Evolutionary conservation across 2,329 filamentous ascomycete genomes (phyloP).

Genomic region (Diaporthe sp.): DNA sequence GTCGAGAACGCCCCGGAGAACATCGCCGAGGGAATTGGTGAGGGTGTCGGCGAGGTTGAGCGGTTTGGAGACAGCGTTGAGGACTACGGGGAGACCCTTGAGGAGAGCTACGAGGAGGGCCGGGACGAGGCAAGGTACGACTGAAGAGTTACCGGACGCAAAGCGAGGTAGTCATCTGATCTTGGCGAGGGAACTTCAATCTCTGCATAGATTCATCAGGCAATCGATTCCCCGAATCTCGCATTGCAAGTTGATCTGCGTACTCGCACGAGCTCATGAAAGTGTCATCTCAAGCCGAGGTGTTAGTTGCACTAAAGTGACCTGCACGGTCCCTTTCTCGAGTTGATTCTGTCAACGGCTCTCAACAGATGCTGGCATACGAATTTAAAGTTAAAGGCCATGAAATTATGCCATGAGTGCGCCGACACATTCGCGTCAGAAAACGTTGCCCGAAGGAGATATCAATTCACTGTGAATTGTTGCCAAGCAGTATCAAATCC

Average conservation of each 20-base stretch:
- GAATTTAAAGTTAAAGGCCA: background rate
- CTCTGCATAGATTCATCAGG: too few species aligned
- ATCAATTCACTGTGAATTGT: too few species aligned
- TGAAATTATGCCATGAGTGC: background rate
- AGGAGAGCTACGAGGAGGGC: conserved; percentile 30
- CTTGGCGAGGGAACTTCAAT: background rate
- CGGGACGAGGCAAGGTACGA: conserved; percentile 33
- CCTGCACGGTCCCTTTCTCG: background rate
- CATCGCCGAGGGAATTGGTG: conserved; percentile 23
- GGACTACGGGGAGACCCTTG: conserved; percentile 8
- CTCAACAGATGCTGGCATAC: too few species aligned
- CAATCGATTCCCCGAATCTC: too few species aligned
- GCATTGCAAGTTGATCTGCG: too few species aligned
- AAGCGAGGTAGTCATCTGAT: background rate
- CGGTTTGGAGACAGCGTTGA: conserved; percentile 26
- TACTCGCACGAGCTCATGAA: too few species aligned
- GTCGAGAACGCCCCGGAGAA: conserved; percentile 32
- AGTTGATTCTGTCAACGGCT: background rate
- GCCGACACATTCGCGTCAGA: background rate
- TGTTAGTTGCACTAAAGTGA: background rate
- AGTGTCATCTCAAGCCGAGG: too few species aligned
- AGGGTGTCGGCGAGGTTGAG: conserved; percentile 29
- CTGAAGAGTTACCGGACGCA: background rate
- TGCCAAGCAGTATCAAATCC: background rate
- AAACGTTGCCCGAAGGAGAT: background rate